phyloP scores from a whole-genome alignment of 73 alveolate genomes.

The Paramecium primaurelia region DNA sequence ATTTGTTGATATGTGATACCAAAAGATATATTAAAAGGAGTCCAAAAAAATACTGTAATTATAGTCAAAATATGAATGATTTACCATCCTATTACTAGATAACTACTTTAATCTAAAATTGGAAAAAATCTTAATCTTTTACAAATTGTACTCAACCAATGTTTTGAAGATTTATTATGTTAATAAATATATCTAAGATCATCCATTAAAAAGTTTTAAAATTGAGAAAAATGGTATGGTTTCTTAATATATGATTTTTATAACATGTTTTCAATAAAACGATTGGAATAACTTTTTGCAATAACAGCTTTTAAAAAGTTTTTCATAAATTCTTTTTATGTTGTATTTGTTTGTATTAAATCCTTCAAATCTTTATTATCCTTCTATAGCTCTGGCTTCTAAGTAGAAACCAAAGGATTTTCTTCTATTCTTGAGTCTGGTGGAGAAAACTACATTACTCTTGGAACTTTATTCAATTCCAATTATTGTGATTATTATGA shows the following conservation, averaged over 20 bases:
- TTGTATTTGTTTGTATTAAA: not conserved
- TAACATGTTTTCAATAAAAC: conserved; percentile 2
- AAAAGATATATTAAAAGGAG: conserved; percentile 5
- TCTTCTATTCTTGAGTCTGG: not conserved
- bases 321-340: not conserved
- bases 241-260: not conserved
- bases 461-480: not conserved
- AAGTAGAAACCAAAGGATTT: not conserved
- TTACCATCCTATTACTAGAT: not conserved
- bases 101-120: conserved; percentile 24
- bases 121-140: not conserved
- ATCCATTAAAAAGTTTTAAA: not conserved
- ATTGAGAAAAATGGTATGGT: not conserved
- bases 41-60: conserved; percentile 6
- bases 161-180: not conserved
- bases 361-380: not conserved
- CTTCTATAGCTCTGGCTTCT: not conserved
- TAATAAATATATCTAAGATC: not conserved
- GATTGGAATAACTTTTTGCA: conserved; percentile 34
- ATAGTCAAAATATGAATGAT: not conserved
- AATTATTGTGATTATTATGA: not conserved
- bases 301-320: not conserved
- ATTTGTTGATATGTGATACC: conserved; percentile 8
- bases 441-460: not conserved
- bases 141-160: not conserved